phyloP scores from a whole-genome alignment of 495 filamentous ascomycete genomes.

The Penicillium odoratum region DNA sequence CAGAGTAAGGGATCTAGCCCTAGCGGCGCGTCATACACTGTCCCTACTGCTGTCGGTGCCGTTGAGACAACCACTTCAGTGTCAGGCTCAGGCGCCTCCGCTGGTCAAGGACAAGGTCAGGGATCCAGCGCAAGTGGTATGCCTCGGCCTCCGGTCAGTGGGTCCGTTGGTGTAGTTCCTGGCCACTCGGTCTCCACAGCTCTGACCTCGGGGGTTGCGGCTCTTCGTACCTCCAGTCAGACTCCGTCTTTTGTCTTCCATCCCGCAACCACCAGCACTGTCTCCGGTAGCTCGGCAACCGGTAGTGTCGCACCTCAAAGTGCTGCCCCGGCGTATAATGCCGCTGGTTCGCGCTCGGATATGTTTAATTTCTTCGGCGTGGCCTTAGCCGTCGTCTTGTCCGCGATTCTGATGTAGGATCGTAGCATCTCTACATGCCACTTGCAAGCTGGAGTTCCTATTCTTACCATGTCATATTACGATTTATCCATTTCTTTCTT shows the following conservation, averaged over 20 bases:
- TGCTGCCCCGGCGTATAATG: constrained; percentile 8
- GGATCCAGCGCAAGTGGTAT: background rate
- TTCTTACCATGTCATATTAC: constrained; percentile 4
- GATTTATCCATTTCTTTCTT: constrained; percentile 1
- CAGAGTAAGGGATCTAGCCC: constrained; percentile 2
- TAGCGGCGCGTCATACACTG: constrained; percentile 21
- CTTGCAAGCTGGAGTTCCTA: background rate
- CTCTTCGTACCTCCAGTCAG: constrained; percentile 9
- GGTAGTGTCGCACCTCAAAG: constrained; percentile 26
- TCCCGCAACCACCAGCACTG: constrained; percentile 18
- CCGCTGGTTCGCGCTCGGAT: constrained; percentile 4
- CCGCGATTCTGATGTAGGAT: constrained; percentile 15
- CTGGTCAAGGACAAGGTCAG: constrained; percentile 7
- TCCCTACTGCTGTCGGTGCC: constrained; percentile 8
- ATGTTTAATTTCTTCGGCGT: constrained; percentile 9
- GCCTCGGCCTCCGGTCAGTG: background rate
- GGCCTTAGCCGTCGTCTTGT: constrained; percentile 10
- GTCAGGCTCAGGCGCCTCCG: background rate
- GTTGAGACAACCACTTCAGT: constrained; percentile 1
- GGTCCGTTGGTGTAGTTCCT: background rate
- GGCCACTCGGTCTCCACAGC: constrained; percentile 3
- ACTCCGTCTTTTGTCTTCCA: constrained; percentile 24
- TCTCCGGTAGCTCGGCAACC: background rate
- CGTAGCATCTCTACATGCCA: background rate
- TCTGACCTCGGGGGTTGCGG: constrained; percentile 3